phyloP scores from a whole-genome alignment of 495 filamentous ascomycete species.

The Aspergillus affinis region DNA sequence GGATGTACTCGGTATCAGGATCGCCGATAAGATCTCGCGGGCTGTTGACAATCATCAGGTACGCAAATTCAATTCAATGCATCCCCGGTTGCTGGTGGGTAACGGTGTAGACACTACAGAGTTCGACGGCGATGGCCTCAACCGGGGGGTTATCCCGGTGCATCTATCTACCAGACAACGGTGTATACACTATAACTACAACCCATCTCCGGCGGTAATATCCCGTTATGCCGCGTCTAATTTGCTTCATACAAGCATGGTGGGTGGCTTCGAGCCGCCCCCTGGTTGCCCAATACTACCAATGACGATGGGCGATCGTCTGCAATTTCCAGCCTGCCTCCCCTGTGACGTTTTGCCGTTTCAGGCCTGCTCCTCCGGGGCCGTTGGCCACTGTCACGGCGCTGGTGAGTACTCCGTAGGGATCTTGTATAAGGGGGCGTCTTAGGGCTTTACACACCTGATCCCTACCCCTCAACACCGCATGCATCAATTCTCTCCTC shows the following conservation, averaged over 20 bases:
- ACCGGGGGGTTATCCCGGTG: too few relatives aligned
- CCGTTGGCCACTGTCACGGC: background rate
- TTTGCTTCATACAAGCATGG: background rate
- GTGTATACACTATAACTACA: too few relatives aligned
- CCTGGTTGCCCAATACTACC: constrained; percentile 1
- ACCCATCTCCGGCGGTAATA: background rate
- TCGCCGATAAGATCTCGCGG: constrained; percentile 18
- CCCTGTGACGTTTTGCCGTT: constrained; percentile 14
- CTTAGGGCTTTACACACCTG: too few relatives aligned
- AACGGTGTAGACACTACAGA: background rate
- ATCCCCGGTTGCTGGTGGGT: background rate
- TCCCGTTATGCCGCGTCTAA: background rate
- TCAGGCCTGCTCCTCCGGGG: constrained; percentile 12
- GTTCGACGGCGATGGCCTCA: too few relatives aligned
- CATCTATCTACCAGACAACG: too few relatives aligned
- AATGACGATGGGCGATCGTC: background rate
- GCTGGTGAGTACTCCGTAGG: too few relatives aligned
- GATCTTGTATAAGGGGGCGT: too few relatives aligned
- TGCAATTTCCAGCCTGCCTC: constrained; percentile 2
- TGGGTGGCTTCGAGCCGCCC: background rate
- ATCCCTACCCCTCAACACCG: too few relatives aligned
- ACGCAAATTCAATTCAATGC: background rate
- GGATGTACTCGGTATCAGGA: constrained; percentile 6
- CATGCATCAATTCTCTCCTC: too few relatives aligned
- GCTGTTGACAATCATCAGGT: constrained; percentile 6